Evolutionary conservation across 352 stramenopile genomes (phyloP), one percentile per base, ranked within the genome.

Genomic region (Globisporangium nagaii): DNA sequence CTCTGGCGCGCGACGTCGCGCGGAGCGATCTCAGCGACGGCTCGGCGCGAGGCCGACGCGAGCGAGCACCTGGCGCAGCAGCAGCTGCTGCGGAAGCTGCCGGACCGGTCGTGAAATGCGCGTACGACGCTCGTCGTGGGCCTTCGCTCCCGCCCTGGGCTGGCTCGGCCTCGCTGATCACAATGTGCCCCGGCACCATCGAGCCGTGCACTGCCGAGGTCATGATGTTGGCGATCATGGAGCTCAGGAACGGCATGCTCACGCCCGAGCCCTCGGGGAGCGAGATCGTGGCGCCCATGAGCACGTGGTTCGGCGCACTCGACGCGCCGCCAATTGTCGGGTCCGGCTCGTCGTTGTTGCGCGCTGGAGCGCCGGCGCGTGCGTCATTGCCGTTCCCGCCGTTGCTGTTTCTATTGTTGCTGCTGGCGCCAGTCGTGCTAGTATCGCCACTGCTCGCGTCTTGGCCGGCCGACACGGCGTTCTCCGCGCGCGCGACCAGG

Each of bases 221-320:
- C 22, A 90, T 76, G 39, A 92, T 72, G 56, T 90, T 90, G 19
- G 79, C 70, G 44, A 94, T 83, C 70, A 94, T 83, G 2, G 79
- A 89, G 53, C 77, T 90, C 8, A 94, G 65, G 67, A 94, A 92
- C 12, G 84, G 84, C 73, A 90, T 83, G n/a, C 62, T 79, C 32
- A 88, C 73, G 34, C 82, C 72, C 10, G 73, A 46, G 4, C 79
- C 77, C 24, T 91, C 79, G 1, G 78, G 73, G 2, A 91, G 65
- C 9, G 80, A 63, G 43, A 93, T 89, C 2, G 84, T 88, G 19
- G 83, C 80, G 8, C 83, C 80, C 76, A 93, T 88, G 39, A 90
- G 63, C 17, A 90, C 60, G 27, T 68, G 84, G 28, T 70, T 76
- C 1, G 42, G 53, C 6, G 55, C 61, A 7, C 25, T 24, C 8